Percentiles rank a stretch among this genome's conserved stretches.
phyloP scores from a whole-genome alignment of 2,329 filamentous ascomycete species.

The Fusarium sp. region DNA sequence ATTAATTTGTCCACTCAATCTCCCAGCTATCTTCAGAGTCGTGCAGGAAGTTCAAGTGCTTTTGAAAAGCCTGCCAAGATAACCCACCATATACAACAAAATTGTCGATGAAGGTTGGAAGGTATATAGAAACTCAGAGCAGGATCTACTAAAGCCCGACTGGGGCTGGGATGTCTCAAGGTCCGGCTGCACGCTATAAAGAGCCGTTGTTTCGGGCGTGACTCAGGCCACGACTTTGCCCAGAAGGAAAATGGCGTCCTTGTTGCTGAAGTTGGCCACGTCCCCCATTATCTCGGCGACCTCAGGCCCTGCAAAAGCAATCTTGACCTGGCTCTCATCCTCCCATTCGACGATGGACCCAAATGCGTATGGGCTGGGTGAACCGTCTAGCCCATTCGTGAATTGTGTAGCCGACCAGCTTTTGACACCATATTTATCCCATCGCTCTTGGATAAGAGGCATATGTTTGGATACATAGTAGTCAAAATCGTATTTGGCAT shows the following conservation, averaged over 20 bases:
- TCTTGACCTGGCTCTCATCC: background rate
- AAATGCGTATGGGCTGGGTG: background rate
- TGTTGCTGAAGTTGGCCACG: background rate
- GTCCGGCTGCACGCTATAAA: background rate
- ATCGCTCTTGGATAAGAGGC: background rate
- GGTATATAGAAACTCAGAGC: too few relatives aligned
- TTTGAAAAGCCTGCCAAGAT: fast-evolving
- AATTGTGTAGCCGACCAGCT: background rate
- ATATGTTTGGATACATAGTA: background rate
- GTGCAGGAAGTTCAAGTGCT: fast-evolving
- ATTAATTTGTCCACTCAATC: background rate
- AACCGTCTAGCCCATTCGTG: background rate
- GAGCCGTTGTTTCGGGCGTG: background rate
- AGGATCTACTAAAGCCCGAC: too few relatives aligned
- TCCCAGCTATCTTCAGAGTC: fast-evolving
- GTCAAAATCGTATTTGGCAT: background rate
- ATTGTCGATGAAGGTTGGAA: too few relatives aligned
- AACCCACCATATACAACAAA: fast-evolving
- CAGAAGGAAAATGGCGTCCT: background rate
- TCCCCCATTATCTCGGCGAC: background rate
- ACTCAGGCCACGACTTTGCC: background rate
- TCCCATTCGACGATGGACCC: background rate
- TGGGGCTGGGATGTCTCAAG: background rate
- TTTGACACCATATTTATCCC: background rate
- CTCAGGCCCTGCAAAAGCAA: background rate